Evolutionary conservation across 805 yeast genomes (phyloP).

Genomic region (Osmozyma mogii): DNA sequence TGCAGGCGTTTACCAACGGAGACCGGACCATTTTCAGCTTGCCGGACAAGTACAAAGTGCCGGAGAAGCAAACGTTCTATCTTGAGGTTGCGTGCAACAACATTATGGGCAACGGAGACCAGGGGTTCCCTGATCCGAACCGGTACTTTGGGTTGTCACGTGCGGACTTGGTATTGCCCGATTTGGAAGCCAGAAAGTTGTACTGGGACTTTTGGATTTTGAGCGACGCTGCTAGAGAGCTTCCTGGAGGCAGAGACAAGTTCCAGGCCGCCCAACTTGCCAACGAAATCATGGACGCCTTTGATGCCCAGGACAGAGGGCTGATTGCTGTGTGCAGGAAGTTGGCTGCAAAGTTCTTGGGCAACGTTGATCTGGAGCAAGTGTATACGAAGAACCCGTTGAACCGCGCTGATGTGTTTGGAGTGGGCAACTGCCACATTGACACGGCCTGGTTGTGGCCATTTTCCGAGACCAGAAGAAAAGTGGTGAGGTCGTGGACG

Average conservation of each 20-base stretch:
- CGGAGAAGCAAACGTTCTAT: slow-evolving; percentile 58
- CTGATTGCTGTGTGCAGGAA: slow-evolving; percentile 58
- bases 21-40: slow-evolving; percentile 69
- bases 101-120: slow-evolving; percentile 70
- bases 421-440: slow-evolving; percentile 91
- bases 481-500: slow-evolving; percentile 92
- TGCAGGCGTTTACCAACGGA: slow-evolving; percentile 80
- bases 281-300: slow-evolving; percentile 73
- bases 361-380: slow-evolving; percentile 56
- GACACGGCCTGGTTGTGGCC: slow-evolving; percentile 99
- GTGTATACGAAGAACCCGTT: slow-evolving; percentile 37
- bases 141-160: slow-evolving; percentile 56
- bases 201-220: slow-evolving; percentile 80
- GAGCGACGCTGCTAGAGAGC: slow-evolving; percentile 86
- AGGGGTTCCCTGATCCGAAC: slow-evolving; percentile 67
- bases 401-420: slow-evolving; percentile 56
- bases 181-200: slow-evolving; percentile 69
- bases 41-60: slow-evolving; percentile 38
- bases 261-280: slow-evolving; percentile 75
- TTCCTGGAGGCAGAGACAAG: slow-evolving; percentile 61
- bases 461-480: slow-evolving; percentile 92
- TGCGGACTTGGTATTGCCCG: slow-evolving; percentile 79
- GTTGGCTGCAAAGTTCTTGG: slow-evolving; percentile 57
- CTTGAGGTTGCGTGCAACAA: slow-evolving; percentile 91
- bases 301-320: slow-evolving; percentile 60